Evolutionary conservation across 2,329 filamentous ascomycete genomes (phyloP), one percentile per base, ranked within the genome.

Genomic region (Aspergillus neotritici): DNA sequence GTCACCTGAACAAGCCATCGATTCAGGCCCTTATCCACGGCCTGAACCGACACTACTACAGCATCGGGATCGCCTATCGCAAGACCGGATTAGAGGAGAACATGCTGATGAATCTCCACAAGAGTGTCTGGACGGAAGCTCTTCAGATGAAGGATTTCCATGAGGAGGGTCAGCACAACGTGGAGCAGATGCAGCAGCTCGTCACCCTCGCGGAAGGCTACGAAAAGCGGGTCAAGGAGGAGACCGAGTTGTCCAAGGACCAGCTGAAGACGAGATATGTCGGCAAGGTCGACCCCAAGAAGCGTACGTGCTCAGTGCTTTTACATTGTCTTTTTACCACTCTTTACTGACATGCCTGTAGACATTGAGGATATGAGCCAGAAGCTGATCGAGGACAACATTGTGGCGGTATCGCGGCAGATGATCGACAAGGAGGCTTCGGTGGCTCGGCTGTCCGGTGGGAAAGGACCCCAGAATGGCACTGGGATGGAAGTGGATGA

Each of bases 401-500:
- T 98, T 53, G 93, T 98, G 10, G 87, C 89, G 3, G 90, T 98
- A n/a, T 94, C 89, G 53, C 79, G 91, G 66, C 93, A 97, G 69
- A 96, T 98, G 91, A 97, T 98, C 61, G 93, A 97, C 74, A 97
- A 97, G 74, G 93, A 98, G 69, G 93, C 93, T 3, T 93, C 89
- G 4, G 87, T 94, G 69, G 87, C 91, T 14, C 84, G 69, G 77
- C 85, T 47, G 63, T 67, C 68, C 43, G 67, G 51, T 40, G 60
- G 49, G 39, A 66, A 57, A 56, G 67, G 66, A 11, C 61, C 72
- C 31, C 75, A 83, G 34, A 65, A 64, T 37, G 68, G 66, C 37
- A 64, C 73, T 34, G 57, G 51, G 44, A 87, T 88, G 83, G 84
- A 87, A 11, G 76, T 82, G 35, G 85, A 88, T 56, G 82, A 86